Percentiles rank a stretch among this genome's conserved stretches.
phyloP scores from a whole-genome alignment of 2,329 filamentous ascomycete genomes.

The Arthrobotrys sinensis region DNA sequence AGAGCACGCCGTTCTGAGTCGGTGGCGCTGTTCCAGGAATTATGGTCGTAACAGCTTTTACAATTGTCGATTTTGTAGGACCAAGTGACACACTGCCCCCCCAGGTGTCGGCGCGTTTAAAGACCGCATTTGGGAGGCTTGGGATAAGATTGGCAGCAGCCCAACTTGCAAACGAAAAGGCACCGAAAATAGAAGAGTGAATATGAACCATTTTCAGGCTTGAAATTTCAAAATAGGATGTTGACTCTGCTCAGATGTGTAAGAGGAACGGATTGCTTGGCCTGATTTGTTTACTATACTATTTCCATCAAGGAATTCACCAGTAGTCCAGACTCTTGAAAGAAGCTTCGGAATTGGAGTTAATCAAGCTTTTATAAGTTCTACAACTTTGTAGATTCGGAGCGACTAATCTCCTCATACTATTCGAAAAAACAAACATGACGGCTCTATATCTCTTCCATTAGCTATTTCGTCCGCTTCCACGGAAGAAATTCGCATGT shows the following conservation, averaged over 20 bases:
- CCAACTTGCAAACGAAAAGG: slow-evolving; percentile 12
- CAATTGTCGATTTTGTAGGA: slow-evolving; percentile 67
- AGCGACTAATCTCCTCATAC: background rate
- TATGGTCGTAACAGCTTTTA: slow-evolving; percentile 68
- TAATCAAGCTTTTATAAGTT: background rate
- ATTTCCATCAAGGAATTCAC: too few relatives aligned
- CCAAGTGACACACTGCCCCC: slow-evolving; percentile 68
- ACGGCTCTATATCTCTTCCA: background rate
- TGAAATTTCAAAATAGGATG: too few relatives aligned
- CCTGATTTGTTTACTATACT: too few relatives aligned
- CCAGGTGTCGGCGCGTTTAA: slow-evolving; percentile 65
- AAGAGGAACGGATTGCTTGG: background rate
- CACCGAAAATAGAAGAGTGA: slow-evolving; percentile 12
- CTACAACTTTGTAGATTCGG: background rate
- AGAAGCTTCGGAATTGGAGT: background rate
- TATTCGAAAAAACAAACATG: background rate
- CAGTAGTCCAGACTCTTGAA: too few relatives aligned
- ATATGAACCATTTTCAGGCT: slow-evolving; percentile 21
- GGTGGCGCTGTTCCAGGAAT: slow-evolving; percentile 67
- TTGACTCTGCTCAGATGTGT: too few relatives aligned
- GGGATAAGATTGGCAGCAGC: slow-evolving; percentile 22
- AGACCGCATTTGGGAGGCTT: slow-evolving; percentile 21
- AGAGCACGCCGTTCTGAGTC: slow-evolving; percentile 67
- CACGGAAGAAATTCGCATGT: slow-evolving; percentile 13
- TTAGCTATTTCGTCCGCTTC: background rate